Evolutionary conservation across 768 basidiomycete genomes (phyloP).

Genomic region (Termitomyces sp.): DNA sequence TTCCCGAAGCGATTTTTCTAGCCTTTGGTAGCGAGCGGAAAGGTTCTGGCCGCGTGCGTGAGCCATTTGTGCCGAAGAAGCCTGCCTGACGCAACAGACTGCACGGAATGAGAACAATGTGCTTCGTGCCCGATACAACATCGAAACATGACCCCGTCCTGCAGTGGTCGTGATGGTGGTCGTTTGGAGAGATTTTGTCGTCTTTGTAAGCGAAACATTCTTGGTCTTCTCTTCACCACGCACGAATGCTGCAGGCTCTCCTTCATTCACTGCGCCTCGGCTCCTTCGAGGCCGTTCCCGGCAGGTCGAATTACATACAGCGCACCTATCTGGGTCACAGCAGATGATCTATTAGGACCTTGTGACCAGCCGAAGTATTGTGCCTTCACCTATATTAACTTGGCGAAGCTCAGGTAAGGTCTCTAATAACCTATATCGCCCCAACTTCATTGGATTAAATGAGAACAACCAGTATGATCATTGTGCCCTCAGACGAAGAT

Average conservation of each 20-base stretch:
- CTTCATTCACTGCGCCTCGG: neutral
- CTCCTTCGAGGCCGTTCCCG: neutral
- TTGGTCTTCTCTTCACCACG: neutral
- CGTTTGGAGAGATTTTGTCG: neutral
- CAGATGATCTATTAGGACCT: neutral
- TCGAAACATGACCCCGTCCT: conserved; percentile 14
- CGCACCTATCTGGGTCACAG: neutral
- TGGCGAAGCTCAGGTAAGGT: neutral
- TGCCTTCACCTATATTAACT: neutral
- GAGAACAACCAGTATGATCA: conserved; percentile 3
- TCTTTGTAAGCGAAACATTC: conserved; percentile 8
- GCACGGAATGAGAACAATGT: neutral
- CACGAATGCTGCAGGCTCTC: neutral
- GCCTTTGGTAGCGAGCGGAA: conserved; percentile 44
- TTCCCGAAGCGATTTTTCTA: conserved; percentile 47
- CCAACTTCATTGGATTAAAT: neutral
- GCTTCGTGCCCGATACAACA: conserved; percentile 10
- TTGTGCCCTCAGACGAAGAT: conserved; percentile 7
- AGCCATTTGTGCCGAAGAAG: conserved; percentile 15
- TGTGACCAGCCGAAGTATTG: conserved; percentile 7
- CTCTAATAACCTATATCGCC: neutral
- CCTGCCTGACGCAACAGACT: conserved; percentile 4
- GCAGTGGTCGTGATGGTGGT: conserved; percentile 1
- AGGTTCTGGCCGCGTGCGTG: conserved; percentile 53
- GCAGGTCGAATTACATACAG: neutral